Conservation (phyloP, 768 basidiomycete genomes). For the Kwoniella shandongensis region DNA sequence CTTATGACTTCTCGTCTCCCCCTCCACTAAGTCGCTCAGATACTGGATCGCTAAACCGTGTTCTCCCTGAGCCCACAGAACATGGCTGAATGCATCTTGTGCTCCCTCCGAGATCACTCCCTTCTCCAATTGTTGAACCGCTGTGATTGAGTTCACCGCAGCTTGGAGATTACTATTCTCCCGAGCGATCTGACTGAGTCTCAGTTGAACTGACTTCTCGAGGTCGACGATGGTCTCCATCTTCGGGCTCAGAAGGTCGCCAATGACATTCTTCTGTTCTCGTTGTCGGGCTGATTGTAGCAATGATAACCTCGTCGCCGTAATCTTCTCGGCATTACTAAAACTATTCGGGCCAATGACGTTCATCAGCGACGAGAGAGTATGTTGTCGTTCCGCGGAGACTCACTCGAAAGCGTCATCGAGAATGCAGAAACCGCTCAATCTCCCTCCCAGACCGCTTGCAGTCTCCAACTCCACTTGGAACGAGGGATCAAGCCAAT, state of each 20-base stretch:
- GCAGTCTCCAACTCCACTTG: constrained; percentile 18
- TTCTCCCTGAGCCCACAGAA: constrained; percentile 85
- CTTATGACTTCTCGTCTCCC: constrained; percentile 8
- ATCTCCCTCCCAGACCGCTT: not conserved
- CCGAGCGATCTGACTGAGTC: constrained; percentile 71
- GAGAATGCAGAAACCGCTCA: constrained; percentile 9
- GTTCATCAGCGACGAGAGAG: not conserved
- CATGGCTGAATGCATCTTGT: constrained; percentile 79
- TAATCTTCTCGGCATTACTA: constrained; percentile 68
- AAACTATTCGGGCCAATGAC: constrained; percentile 60
- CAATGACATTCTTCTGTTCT: constrained; percentile 65
- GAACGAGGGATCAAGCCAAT: constrained; percentile 58
- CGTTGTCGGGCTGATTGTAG: constrained; percentile 67
- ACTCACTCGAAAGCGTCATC: constrained; percentile 27
- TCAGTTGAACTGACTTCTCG: constrained; percentile 70
- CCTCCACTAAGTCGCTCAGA: constrained; percentile 17
- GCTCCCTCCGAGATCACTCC: constrained; percentile 59
- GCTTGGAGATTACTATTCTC: constrained; percentile 69
- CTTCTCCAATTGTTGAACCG: constrained; percentile 65
- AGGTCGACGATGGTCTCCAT: constrained; percentile 59
- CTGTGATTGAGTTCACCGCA: constrained; percentile 78
- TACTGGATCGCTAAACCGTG: constrained; percentile 71
- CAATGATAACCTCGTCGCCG: constrained; percentile 79
- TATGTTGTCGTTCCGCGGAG: not conserved
- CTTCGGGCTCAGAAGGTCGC: constrained; percentile 65